Evolutionary conservation across 169 alveolate species (phyloP), one percentile per base, ranked within the genome.

Genomic region (Plasmodium cynomolgi): DNA sequence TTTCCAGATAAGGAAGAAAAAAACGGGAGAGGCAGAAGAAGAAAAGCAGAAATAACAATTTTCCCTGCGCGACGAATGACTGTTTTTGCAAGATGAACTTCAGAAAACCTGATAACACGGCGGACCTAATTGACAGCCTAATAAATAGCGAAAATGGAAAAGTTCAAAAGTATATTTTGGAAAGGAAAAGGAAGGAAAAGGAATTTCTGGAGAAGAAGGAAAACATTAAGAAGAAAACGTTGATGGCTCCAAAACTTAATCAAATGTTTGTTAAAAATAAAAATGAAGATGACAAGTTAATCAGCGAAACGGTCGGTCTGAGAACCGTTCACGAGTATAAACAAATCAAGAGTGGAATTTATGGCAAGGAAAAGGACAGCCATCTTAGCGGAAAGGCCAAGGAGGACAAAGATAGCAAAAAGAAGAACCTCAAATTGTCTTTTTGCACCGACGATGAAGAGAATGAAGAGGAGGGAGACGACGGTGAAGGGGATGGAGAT

Each of bases 141-240:
- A 88, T 88, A 37, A 88, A 88, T 74, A 88, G 94, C 33, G 94
- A 88, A 88, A 88, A 88, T 88, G 94, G 94, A 47, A 88, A 88
- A 88, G 94, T 88, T 88, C 94, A 88, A 80, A 88, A 88, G 75
- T 88, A 88, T 29, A 73, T 88, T 79, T 80, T 88, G 83, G 94
- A 88, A 80, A 88, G 94, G 50, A 88, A 88, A 88, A 79, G 91
- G 50, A 88, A 88, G 56, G 94, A 88, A 80, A 79, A 80, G 62
- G 94, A 88, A 80, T 88, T 88, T 80, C 34, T 88, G 80, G 94
- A 88, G 37, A 54, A 88, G 72, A 88, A 80, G 79, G 94, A 88
- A 88, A 88, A 88, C 62, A 88, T 88, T 56, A 88, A 88, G 77
- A 88, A 88, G 37, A 54, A 88, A 68, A 26, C 90, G 3, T 29